Percentiles rank a stretch among this genome's conserved stretches.
phyloP scores from a whole-genome alignment of 768 basidiomycete species.

The Imleria badia region DNA sequence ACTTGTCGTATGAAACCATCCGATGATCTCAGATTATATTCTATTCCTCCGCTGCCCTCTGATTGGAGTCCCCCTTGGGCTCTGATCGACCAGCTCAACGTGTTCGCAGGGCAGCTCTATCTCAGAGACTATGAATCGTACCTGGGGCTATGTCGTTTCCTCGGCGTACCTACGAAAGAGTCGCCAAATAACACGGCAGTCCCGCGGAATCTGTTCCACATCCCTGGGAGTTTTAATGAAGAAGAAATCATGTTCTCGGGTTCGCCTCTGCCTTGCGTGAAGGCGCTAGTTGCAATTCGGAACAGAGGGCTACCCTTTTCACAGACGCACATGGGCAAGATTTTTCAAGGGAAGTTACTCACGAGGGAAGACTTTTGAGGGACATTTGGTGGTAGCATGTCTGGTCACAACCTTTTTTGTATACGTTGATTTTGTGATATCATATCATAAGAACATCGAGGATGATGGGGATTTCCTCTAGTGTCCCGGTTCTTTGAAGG shows the following conservation, averaged over 20 bases:
- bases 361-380: background rate
- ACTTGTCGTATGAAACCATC: constrained; percentile 7
- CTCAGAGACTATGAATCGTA: constrained; percentile 5
- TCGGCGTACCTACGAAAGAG: constrained; percentile 16
- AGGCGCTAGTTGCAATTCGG: constrained; percentile 23
- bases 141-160: constrained; percentile 19
- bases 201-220: background rate
- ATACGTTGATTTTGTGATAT: background rate
- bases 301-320: constrained; percentile 31
- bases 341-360: background rate
- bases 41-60: constrained; percentile 2
- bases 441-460: background rate
- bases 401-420: too few relatives aligned
- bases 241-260: constrained; percentile 22
- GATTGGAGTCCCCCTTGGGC: background rate
- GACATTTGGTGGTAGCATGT: too few relatives aligned
- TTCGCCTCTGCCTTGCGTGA: constrained; percentile 34
- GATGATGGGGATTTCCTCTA: background rate
- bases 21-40: constrained; percentile 28
- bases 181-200: background rate
- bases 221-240: constrained; percentile 2
- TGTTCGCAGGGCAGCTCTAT: too few relatives aligned
- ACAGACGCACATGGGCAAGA: background rate
- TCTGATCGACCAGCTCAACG: background rate
- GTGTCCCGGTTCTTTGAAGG: too few relatives aligned